phyloP scores from a whole-genome alignment of 176 grass and related monocot species.

The Oryza glaberrima region DNA sequence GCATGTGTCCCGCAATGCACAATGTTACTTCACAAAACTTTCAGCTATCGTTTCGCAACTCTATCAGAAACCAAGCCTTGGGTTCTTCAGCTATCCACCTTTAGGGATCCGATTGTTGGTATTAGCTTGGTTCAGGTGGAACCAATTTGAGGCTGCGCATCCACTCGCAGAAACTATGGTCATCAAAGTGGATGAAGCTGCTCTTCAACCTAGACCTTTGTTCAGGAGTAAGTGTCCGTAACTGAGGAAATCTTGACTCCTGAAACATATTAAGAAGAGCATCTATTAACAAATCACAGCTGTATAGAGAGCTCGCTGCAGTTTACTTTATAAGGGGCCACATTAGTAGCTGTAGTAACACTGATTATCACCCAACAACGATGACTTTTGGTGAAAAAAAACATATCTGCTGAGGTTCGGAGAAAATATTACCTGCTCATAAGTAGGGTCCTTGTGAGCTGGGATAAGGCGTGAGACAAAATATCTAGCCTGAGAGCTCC shows the following conservation, averaged over 20 bases:
- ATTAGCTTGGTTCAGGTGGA: slow-evolving; percentile 82
- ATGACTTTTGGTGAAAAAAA: slow-evolving; percentile 22
- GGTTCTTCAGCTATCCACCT: slow-evolving; percentile 20
- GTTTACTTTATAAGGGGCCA: slow-evolving; percentile 2
- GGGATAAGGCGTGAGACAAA: slow-evolving; percentile 97
- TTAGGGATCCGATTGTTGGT: not conserved
- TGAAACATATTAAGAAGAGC: slow-evolving; percentile 47
- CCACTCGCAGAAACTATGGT: slow-evolving; percentile 97
- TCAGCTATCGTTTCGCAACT: slow-evolving; percentile 43
- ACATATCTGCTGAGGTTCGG: not conserved
- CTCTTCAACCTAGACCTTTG: slow-evolving; percentile 81
- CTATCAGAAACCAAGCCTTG: not conserved
- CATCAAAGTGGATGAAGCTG: slow-evolving; percentile 94
- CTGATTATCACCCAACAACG: not conserved
- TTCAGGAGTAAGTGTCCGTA: slow-evolving; percentile 64
- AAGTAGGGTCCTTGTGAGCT: slow-evolving; percentile 99
- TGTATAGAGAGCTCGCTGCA: not conserved
- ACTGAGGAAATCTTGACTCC: slow-evolving; percentile 92
- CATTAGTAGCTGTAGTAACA: not conserved
- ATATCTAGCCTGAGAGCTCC: slow-evolving; percentile 95
- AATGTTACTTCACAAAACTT: slow-evolving; percentile 27
- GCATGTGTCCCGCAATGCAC: not conserved
- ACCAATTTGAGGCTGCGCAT: slow-evolving; percentile 97
- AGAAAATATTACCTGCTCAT: slow-evolving; percentile 81
- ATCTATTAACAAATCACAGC: slow-evolving; percentile 31